phyloP scores from a whole-genome alignment of 2,329 filamentous ascomycete species.

The Penicillium janthinellum region DNA sequence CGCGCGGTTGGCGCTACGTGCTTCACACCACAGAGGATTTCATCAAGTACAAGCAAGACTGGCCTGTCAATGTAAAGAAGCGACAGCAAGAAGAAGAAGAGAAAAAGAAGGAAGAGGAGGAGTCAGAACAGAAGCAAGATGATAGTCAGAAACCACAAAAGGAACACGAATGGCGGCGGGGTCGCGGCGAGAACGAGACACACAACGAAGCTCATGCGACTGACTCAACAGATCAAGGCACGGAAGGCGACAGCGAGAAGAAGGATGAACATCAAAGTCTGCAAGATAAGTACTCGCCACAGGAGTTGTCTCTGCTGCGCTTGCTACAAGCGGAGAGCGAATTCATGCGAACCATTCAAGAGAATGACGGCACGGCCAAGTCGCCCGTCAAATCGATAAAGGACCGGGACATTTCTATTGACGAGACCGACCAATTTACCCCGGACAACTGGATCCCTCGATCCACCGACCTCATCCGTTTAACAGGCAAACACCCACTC shows the following conservation, averaged over 20 bases:
- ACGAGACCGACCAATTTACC: slow-evolving; percentile 55
- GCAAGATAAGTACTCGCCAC: slow-evolving; percentile 5
- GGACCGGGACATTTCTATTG: slow-evolving; percentile 40
- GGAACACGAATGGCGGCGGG: slow-evolving; percentile 23
- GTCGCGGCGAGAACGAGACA: slow-evolving; percentile 7
- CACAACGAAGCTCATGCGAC: slow-evolving; percentile 17
- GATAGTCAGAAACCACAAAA: slow-evolving; percentile 21
- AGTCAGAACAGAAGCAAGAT: slow-evolving; percentile 13
- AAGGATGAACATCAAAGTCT: slow-evolving; percentile 21
- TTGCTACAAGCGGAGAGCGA: slow-evolving; percentile 27
- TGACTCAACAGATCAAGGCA: neutral
- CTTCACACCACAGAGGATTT: slow-evolving; percentile 53
- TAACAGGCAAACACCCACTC: slow-evolving; percentile 57
- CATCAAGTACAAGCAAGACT: slow-evolving; percentile 52
- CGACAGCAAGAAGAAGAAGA: slow-evolving; percentile 31
- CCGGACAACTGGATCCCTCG: slow-evolving; percentile 59
- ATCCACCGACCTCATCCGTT: slow-evolving; percentile 49
- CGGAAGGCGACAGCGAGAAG: neutral
- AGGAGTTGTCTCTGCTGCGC: slow-evolving; percentile 4
- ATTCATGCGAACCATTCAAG: slow-evolving; percentile 43
- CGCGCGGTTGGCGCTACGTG: slow-evolving; percentile 54
- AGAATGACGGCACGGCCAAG: slow-evolving; percentile 48
- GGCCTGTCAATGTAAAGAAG: slow-evolving; percentile 52
- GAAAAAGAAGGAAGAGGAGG: neutral
- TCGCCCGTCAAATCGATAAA: slow-evolving; percentile 40